Evolutionary conservation across 1,139 yeast genomes (phyloP).

Genomic region (Zygosaccharomyces pseudobailii): DNA sequence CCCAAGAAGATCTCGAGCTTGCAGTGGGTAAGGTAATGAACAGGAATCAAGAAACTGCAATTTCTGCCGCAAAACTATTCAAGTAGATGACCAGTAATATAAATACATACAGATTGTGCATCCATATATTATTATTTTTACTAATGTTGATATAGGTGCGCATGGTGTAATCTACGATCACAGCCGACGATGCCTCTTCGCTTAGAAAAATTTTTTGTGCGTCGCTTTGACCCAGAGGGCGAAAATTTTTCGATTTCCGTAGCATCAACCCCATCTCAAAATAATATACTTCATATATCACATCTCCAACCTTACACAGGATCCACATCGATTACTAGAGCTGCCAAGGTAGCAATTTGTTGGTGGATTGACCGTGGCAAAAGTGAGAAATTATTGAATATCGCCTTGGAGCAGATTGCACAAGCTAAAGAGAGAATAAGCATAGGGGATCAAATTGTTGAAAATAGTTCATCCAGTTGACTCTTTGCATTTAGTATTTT

Average conservation of each 20-base stretch:
- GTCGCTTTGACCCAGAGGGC: constrained; percentile 4
- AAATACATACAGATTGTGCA: not conserved
- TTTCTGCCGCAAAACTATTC: constrained; percentile 88
- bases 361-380: not conserved
- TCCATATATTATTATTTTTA: not conserved
- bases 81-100: constrained; percentile 43
- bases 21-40: constrained; percentile 98
- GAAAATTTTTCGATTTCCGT: constrained; percentile 13
- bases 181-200: not conserved
- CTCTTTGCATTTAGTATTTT: not conserved
- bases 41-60: constrained; percentile 90
- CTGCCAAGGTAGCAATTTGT: not conserved
- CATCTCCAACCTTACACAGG: not conserved
- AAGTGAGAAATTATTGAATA: not conserved
- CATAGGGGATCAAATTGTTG: not conserved
- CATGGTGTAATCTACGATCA: not conserved
- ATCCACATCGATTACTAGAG: constrained; percentile 4
- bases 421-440: not conserved
- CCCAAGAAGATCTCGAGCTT: constrained; percentile 95
- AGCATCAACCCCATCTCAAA: constrained; percentile 4
- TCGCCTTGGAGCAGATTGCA: not conserved
- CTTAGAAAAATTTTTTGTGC: constrained; percentile 5
- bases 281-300: not conserved
- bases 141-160: not conserved
- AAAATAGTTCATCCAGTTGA: not conserved